Evolutionary conservation across 2,329 filamentous ascomycete genomes (phyloP).

Genomic region (Akanthomyces muscarius): DNA sequence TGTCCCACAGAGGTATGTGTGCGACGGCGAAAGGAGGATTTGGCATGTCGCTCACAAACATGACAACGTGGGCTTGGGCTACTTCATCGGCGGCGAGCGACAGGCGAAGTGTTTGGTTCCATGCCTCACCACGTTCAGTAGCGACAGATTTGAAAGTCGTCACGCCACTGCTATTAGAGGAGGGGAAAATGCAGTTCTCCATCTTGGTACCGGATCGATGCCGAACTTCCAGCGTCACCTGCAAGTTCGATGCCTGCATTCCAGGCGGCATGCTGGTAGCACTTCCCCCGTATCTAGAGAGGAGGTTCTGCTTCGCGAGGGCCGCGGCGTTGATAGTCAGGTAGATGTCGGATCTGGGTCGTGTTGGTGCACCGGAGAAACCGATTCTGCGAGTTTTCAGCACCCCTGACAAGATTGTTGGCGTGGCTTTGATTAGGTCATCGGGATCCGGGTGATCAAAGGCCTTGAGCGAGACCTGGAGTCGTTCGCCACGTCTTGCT

Average conservation of each 20-base stretch:
- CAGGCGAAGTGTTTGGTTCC: constrained; percentile 85
- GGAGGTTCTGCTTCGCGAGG: constrained; percentile 69
- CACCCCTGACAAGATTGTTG: constrained; percentile 79
- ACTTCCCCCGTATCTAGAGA: constrained; percentile 67
- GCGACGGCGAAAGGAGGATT: constrained; percentile 86
- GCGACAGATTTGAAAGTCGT: constrained; percentile 88
- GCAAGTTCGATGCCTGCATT: constrained; percentile 68
- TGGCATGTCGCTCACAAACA: constrained; percentile 84
- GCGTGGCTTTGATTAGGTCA: constrained; percentile 75
- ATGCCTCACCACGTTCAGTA: constrained; percentile 71
- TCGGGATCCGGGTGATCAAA: constrained; percentile 79
- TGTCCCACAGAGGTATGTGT: constrained; percentile 91
- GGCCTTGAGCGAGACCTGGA: constrained; percentile 74
- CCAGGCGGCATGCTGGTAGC: constrained; percentile 64
- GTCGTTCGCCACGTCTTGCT: constrained; percentile 66
- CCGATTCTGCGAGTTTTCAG: constrained; percentile 82
- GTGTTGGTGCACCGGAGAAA: constrained; percentile 87
- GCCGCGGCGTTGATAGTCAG: constrained; percentile 75
- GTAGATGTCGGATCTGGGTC: constrained; percentile 90
- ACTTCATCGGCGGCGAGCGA: constrained; percentile 77
- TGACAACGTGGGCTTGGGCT: constrained; percentile 75
- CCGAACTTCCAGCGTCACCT: constrained; percentile 85
- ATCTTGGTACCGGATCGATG: constrained; percentile 74
- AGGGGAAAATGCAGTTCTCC: constrained; percentile 80
- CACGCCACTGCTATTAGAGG: constrained; percentile 72